Evolutionary conservation across 2,329 filamentous ascomycete species (phyloP).

Genomic region (Cylindrodendrum hubeiense): DNA sequence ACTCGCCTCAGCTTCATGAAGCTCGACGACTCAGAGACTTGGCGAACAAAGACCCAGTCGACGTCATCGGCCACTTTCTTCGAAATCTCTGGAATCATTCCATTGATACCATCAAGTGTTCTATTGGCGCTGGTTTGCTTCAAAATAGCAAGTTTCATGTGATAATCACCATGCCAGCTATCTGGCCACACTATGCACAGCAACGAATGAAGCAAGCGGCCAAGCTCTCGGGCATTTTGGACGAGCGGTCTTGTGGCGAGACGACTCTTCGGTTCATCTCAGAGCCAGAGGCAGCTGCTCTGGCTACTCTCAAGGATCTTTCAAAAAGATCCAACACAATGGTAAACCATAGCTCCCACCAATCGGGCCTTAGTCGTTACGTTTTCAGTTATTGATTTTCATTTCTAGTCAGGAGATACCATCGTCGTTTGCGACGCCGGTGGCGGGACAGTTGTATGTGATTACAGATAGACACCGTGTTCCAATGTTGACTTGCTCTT

Average conservation of each 20-base stretch:
- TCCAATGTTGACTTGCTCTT: neutral
- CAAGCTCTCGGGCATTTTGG: slow-evolving; percentile 50
- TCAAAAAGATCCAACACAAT: slow-evolving; percentile 35
- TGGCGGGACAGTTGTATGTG: slow-evolving; percentile 51
- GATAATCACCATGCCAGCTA: slow-evolving; percentile 56
- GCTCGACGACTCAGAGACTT: neutral
- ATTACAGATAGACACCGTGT: fast-evolving
- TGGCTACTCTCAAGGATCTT: slow-evolving; percentile 51
- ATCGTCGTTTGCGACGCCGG: slow-evolving; percentile 54
- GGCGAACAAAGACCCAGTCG: slow-evolving; percentile 36
- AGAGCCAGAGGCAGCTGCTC: slow-evolving; percentile 60
- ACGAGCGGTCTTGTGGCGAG: slow-evolving; percentile 33
- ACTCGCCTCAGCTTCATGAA: slow-evolving; percentile 35
- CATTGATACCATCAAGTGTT: slow-evolving; percentile 40
- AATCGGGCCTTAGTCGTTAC: neutral
- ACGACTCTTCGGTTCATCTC: slow-evolving; percentile 53
- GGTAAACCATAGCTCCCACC: slow-evolving; percentile 10
- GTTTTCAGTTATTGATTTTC: neutral
- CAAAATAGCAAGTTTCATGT: slow-evolving; percentile 48
- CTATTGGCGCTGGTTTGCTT: slow-evolving; percentile 38
- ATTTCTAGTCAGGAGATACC: slow-evolving; percentile 25
- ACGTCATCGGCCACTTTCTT: slow-evolving; percentile 50
- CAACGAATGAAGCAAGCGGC: slow-evolving; percentile 51
- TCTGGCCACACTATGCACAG: slow-evolving; percentile 55
- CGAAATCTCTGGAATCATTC: slow-evolving; percentile 47